A percentile compares a stretch with the other conserved stretches of the same genome.
These are phyloP conservation scores for Psilocybe tampanensis DNA, from an alignment of 768 basidiomycete species.

Conservation along the genomic window DNA sequence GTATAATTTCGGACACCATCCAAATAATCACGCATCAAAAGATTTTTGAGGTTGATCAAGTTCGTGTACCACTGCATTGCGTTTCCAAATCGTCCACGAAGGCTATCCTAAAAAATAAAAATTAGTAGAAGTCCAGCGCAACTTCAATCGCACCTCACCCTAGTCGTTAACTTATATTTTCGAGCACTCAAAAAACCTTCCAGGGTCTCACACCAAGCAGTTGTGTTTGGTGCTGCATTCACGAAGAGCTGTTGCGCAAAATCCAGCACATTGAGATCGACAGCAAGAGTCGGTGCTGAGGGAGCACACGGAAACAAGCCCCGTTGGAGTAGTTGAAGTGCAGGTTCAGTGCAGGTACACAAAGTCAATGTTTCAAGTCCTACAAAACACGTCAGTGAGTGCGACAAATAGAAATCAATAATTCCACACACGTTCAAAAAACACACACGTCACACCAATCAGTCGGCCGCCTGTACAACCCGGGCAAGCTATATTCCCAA, in stretches of 20 bases:
- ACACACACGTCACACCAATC: constrained; percentile 10
- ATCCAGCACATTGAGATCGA: constrained; percentile 31
- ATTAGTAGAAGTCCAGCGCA: too few species aligned
- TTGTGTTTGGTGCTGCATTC: constrained; percentile 17
- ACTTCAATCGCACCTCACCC: too few species aligned
- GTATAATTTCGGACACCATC: not conserved
- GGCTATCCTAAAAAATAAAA: constrained; percentile 20
- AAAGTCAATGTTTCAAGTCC: constrained; percentile 4
- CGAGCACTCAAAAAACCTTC: constrained; percentile 22
- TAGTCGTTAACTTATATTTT: constrained; percentile 21
- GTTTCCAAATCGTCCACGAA: constrained; percentile 24
- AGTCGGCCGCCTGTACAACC: not conserved
- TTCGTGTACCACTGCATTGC: constrained; percentile 28
- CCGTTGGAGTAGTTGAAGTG: not conserved
- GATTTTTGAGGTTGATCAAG: constrained; percentile 5
- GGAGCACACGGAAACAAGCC: constrained; percentile 22
- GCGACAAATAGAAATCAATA: not conserved
- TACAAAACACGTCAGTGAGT: not conserved
- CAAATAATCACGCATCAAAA: constrained; percentile 3
- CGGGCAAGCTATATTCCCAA: not conserved
- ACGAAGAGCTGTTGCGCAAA: constrained; percentile 29
- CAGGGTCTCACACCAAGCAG: constrained; percentile 25
- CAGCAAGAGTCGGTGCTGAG: constrained; percentile 28
- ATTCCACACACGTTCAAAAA: constrained; percentile 12
- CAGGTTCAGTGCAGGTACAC: constrained; percentile 10